Conservation (phyloP, 73 alveolate species). For the Tetrahymena borealis region DNA sequence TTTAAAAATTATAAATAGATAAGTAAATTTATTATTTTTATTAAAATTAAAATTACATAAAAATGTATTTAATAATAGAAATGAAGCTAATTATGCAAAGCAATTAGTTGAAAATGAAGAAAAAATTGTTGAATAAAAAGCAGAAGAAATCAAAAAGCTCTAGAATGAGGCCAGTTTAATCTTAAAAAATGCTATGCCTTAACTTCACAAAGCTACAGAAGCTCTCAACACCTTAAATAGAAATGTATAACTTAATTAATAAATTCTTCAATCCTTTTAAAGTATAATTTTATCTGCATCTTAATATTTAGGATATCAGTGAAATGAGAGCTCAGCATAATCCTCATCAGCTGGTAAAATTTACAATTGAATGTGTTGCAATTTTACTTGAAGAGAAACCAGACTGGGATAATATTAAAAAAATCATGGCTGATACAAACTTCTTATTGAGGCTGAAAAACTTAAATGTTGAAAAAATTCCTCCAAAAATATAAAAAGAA, state of each 20-base stretch:
- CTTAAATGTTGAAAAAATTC: conserved; percentile 40
- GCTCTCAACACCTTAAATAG: conserved; percentile 83
- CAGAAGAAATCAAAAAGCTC: conserved; percentile 63
- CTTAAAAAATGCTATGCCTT: conserved; percentile 81
- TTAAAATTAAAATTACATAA: not conserved
- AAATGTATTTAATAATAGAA: not conserved
- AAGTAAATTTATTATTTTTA: not conserved
- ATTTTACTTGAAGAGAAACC: conserved; percentile 69
- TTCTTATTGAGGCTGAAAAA: conserved; percentile 55
- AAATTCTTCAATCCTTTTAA: not conserved
- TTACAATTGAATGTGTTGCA: conserved; percentile 72
- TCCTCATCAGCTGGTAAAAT: conserved; percentile 74
- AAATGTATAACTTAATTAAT: conserved; percentile 15
- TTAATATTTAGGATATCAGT: conserved; percentile 73
- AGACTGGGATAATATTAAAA: conserved; percentile 67
- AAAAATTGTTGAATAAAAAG: conserved; percentile 51
- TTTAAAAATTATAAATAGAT: conserved; percentile 54
- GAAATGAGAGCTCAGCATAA: conserved; percentile 76
- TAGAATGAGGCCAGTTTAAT: conserved; percentile 75
- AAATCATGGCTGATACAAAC: conserved; percentile 46
- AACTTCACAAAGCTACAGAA: conserved; percentile 75
- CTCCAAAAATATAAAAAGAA: conserved; percentile 30
- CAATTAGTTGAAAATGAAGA: conserved; percentile 67
- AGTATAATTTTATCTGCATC: too few species aligned
- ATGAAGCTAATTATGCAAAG: conserved; percentile 58